These are phyloP conservation scores for Fistulinella staudtii DNA, from an alignment of 1,284 basidiomycete genomes.

Conservation along the genomic window DNA sequence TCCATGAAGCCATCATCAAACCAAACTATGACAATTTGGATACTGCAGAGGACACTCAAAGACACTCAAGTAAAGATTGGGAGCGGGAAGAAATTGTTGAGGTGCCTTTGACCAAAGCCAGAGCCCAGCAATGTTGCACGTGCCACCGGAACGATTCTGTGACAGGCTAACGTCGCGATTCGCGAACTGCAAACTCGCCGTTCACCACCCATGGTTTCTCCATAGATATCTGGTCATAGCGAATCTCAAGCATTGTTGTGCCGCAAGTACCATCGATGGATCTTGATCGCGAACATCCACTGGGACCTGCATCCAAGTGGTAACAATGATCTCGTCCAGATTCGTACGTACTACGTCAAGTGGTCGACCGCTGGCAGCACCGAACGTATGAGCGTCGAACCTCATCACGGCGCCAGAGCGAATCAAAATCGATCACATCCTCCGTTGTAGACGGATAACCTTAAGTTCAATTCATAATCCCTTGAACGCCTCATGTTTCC, in stretches of 20 bases:
- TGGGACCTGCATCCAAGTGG: constrained; percentile 9
- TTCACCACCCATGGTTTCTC: background rate
- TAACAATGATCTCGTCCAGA: background rate
- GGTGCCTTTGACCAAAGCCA: background rate
- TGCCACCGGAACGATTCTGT: too few relatives aligned
- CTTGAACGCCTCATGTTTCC: constrained; percentile 18
- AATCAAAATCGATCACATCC: constrained; percentile 13
- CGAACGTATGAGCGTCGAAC: constrained; percentile 7
- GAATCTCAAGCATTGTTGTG: too few relatives aligned
- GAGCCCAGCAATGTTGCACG: constrained; percentile 7
- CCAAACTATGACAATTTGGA: background rate
- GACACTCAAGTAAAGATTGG: too few relatives aligned
- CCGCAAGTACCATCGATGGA: constrained; percentile 9
- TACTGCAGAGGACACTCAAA: background rate
- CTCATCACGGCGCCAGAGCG: constrained; percentile 31
- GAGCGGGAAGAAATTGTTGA: too few relatives aligned
- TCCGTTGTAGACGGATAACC: constrained; percentile 10
- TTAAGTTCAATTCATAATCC: constrained; percentile 26
- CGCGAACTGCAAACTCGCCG: background rate
- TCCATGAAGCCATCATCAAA: constrained; percentile 35
- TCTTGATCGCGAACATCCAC: constrained; percentile 23
- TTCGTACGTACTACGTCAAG: constrained; percentile 8
- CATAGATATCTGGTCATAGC: constrained; percentile 5
- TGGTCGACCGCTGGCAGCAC: constrained; percentile 1
- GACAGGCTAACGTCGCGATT: background rate